Conservation (phyloP, 768 basidiomycete species). For the Naganishia vaughanmartiniae region DNA sequence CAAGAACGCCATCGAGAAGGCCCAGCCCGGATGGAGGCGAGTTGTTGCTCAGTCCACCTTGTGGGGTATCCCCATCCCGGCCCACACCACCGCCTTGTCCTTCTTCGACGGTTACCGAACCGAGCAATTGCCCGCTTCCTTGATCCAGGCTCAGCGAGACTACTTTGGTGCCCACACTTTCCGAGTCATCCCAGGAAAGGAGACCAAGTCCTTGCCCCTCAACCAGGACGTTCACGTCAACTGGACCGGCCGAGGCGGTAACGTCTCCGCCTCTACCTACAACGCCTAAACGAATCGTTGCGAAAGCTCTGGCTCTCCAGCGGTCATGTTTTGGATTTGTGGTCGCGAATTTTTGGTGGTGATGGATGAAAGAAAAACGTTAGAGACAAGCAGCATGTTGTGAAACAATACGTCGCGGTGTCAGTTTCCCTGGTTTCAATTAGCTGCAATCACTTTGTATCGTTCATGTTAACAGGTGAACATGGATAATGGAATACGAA, state of each 20-base stretch:
- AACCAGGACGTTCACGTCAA: constrained; percentile 93
- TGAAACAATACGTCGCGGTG: neutral
- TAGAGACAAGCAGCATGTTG: constrained; percentile 2
- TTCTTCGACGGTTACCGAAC: constrained; percentile 99
- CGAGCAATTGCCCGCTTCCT: constrained; percentile 78
- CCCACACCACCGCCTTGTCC: constrained; percentile 94
- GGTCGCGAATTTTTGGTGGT: neutral
- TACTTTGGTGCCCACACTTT: constrained; percentile 98
- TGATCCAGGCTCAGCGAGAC: constrained; percentile 95
- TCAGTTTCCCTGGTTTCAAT: neutral
- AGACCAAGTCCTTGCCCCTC: constrained; percentile 73
- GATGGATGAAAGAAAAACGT: constrained; percentile 9
- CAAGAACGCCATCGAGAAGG: constrained; percentile 77
- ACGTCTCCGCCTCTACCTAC: constrained; percentile 86
- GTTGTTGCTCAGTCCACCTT: constrained; percentile 92
- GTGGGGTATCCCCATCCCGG: constrained; percentile 96
- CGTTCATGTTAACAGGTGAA: constrained; percentile 18
- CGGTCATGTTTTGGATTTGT: neutral
- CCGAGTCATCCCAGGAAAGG: constrained; percentile 86
- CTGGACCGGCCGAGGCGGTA: constrained; percentile 98
- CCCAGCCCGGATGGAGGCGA: constrained; percentile 97
- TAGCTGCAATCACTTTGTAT: constrained; percentile 9
- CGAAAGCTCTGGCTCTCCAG: neutral
- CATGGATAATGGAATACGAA: constrained; percentile 22
- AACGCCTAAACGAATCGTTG: constrained; percentile 56